Conservation (phyloP, 345 rosid genomes). For the Rhodamnia argentea region DNA sequence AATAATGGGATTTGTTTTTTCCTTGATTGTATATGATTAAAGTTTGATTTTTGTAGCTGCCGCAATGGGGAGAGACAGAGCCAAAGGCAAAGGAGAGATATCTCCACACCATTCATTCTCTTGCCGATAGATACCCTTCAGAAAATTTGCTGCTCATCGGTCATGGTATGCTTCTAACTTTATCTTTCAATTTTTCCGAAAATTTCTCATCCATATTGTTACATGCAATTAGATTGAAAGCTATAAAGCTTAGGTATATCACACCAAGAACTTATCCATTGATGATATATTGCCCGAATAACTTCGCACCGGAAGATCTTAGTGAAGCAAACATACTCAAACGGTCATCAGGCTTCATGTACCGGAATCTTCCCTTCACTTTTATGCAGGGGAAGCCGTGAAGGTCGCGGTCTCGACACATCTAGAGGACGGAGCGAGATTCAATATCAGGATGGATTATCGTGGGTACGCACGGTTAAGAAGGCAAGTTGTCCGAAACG, state of each 20-base stretch:
- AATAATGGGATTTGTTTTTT: background rate
- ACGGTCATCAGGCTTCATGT: background rate
- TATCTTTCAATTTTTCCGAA: background rate
- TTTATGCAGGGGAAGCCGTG: slow-evolving; percentile 61
- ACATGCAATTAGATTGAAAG: background rate
- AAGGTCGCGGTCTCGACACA: slow-evolving; percentile 52
- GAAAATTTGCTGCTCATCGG: slow-evolving; percentile 80
- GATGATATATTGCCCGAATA: background rate
- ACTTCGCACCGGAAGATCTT: background rate
- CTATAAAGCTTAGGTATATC: background rate
- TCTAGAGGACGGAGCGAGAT: slow-evolving; percentile 23
- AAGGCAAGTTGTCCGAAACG: slow-evolving; percentile 14
- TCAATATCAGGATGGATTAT: slow-evolving; percentile 30
- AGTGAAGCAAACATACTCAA: background rate
- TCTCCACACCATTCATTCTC: slow-evolving; percentile 37
- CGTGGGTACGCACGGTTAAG: slow-evolving; percentile 54
- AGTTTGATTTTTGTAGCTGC: slow-evolving; percentile 31
- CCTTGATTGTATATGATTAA: background rate
- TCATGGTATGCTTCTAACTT: slow-evolving; percentile 34
- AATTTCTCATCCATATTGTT: background rate
- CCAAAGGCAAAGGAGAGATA: slow-evolving; percentile 39
- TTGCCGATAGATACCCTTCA: slow-evolving; percentile 64
- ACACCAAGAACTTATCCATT: background rate
- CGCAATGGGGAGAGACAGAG: slow-evolving; percentile 60
- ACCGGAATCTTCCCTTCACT: background rate